A percentile compares a stretch with the other conserved stretches of the same genome.
phyloP scores from a whole-genome alignment of 2,329 filamentous ascomycete species.

The Exutisphaerella laricina region DNA sequence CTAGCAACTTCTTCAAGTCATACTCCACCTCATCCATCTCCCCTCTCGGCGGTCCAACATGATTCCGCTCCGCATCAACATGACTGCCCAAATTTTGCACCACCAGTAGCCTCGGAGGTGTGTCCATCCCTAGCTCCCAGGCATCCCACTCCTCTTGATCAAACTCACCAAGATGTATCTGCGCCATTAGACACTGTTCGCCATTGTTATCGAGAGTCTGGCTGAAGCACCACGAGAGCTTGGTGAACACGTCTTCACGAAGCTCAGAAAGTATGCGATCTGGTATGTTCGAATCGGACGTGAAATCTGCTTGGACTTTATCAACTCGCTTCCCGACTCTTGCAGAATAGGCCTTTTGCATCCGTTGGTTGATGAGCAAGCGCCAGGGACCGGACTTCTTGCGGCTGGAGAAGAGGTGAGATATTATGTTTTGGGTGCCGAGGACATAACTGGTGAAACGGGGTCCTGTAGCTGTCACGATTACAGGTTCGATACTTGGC shows the following conservation, averaged over 20 bases:
- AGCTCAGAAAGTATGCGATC: background rate
- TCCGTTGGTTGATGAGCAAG: background rate
- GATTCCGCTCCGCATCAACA: background rate
- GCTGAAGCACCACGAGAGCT: background rate
- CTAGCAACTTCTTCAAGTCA: background rate
- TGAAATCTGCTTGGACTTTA: background rate
- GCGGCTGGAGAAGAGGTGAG: background rate
- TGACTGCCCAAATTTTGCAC: background rate
- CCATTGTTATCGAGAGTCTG: background rate
- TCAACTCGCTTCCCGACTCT: background rate
- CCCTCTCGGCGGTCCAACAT: background rate
- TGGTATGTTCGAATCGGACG: background rate
- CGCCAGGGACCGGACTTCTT: constrained; percentile 5
- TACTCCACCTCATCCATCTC: constrained; percentile 1
- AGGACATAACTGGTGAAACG: constrained; percentile 2
- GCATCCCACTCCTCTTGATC: too few species aligned
- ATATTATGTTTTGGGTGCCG: background rate
- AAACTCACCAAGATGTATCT: too few species aligned
- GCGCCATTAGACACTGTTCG: too few species aligned
- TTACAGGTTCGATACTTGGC: background rate
- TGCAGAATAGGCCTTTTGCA: background rate
- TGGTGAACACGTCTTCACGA: background rate
- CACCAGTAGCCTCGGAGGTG: background rate
- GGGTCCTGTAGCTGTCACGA: too few species aligned
- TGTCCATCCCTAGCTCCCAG: background rate